Evolutionary conservation across 148 eudicot genomes (phyloP).

Genomic region (Chenopodium quinoa): DNA sequence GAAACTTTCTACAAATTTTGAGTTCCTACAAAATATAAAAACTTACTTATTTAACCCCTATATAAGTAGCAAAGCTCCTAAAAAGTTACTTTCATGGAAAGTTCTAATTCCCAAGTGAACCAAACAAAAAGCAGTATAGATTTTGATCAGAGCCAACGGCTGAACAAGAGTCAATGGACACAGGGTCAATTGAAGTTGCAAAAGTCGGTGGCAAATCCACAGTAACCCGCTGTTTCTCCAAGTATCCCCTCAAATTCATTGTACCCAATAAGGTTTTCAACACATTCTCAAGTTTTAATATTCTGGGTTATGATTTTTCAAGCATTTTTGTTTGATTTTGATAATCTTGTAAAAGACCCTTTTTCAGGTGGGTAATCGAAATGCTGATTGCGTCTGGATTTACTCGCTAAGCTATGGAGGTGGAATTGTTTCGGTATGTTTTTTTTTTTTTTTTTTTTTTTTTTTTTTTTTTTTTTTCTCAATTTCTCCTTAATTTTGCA

Average conservation of each 20-base stretch:
- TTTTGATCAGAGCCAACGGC: neutral
- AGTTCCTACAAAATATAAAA: too few relatives aligned
- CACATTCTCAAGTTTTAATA: neutral
- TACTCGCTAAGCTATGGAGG: conserved; percentile 92
- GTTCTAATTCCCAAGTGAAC: too few relatives aligned
- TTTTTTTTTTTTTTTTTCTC: conserved; percentile 1
- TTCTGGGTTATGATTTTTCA: neutral
- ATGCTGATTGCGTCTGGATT: conserved; percentile 85
- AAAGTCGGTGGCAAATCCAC: conserved; percentile 70
- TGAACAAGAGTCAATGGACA: conserved; percentile 36
- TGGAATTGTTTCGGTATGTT: conserved; percentile 84
- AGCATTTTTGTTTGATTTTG: conserved; percentile 3
- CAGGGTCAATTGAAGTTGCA: conserved; percentile 61
- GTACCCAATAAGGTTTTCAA: conserved; percentile 66
- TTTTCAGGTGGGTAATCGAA: conserved; percentile 65
- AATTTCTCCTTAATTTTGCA: neutral
- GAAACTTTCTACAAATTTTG: too few relatives aligned
- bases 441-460: conserved; percentile 4
- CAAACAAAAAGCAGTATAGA: too few relatives aligned
- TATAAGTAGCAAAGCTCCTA: too few relatives aligned
- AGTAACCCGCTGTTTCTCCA: conserved; percentile 68
- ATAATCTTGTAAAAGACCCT: neutral
- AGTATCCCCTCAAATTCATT: conserved; percentile 91
- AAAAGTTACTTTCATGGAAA: too few relatives aligned
- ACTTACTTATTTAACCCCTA: too few relatives aligned